Conservation (phyloP, 257 asterid species). For the Solanum chmielewskii region DNA sequence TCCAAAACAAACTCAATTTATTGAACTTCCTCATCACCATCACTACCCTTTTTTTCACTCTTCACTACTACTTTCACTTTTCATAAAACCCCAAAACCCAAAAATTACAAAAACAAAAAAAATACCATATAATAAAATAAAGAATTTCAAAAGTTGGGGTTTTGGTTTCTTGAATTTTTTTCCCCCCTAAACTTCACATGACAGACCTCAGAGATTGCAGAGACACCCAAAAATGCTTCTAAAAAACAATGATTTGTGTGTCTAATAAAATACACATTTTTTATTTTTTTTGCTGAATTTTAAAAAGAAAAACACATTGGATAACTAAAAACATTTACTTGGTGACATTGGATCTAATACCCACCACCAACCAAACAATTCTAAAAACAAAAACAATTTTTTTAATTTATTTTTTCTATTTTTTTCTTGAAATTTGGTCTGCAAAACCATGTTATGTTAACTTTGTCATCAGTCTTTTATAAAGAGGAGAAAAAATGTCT, state of each 20-base stretch:
- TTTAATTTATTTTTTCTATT: background rate
- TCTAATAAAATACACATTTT: background rate
- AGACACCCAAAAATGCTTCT: constrained; percentile 17
- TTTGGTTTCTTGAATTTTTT: background rate
- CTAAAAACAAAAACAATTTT: background rate
- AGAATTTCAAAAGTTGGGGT: constrained; percentile 2
- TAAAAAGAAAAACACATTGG: background rate
- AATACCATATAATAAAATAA: background rate
- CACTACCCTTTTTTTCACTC: background rate
- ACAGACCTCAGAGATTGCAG: constrained; percentile 9
- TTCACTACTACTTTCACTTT: background rate
- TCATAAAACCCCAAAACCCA: background rate
- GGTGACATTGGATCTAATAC: constrained; percentile 5
- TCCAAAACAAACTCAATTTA: background rate
- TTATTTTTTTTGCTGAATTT: background rate
- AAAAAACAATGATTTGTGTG: background rate
- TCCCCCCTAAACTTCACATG: constrained; percentile 15
- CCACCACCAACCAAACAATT: background rate
- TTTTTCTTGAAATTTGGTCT: background rate
- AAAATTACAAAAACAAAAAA: background rate
- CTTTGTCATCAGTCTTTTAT: background rate
- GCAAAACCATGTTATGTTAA: background rate
- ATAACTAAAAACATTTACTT: background rate
- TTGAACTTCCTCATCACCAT: background rate
- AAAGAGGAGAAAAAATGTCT: background rate